Base-by-base conservation (phyloP, 2,329 filamentous ascomycete genomes). In the Exophiala lecanii-corni region DNA sequence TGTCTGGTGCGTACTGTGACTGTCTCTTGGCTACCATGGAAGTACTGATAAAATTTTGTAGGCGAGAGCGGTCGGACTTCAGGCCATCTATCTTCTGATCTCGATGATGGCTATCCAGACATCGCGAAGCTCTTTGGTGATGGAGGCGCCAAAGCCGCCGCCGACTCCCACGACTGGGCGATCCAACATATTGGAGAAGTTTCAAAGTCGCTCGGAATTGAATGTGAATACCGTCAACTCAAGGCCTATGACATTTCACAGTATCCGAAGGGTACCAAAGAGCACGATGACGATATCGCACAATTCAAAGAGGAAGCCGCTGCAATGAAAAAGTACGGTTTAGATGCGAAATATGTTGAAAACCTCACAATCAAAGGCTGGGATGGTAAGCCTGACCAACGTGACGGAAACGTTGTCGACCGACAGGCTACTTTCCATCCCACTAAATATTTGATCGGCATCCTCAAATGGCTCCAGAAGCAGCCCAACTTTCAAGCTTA, bases 371-470 rank as follows among this genome's bases (percentile, higher is more conserved):
- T 78, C 28, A 64, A 63, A 37, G 75, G 75, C 10, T 78, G 75
- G 75, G 63, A 69, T 9, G 72, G 73, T 23, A 62, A 60, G 4
- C 56, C 67, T 1, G 71, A 78, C 39, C 74, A 77, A 51, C 69
- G 73, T 23, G 74, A 69, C 41, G 75, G 69, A 2, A 65, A 68
- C 3, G 56, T 79, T 3, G 70, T 69, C 39, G 42, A 55, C 2
- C 58, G 65, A 12, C 74, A 79, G 51, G 75, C 73, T 0, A 70
- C 73, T 0, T 79, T 79, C 55, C 75, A 78, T 42, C 75, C 75
- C 0, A 79, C 75, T 2, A 71, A 71, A 50, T 79, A 79, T 51
- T 58, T 78, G 1, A 60, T 69, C 26, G 75, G 74, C 5, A 56
- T 79, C 1, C 62, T 80, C 3, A 62, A 66, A 5, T 78, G 72